Evolutionary conservation across 2,329 filamentous ascomycete genomes (phyloP).

Genomic region (Diaporthe citri): DNA sequence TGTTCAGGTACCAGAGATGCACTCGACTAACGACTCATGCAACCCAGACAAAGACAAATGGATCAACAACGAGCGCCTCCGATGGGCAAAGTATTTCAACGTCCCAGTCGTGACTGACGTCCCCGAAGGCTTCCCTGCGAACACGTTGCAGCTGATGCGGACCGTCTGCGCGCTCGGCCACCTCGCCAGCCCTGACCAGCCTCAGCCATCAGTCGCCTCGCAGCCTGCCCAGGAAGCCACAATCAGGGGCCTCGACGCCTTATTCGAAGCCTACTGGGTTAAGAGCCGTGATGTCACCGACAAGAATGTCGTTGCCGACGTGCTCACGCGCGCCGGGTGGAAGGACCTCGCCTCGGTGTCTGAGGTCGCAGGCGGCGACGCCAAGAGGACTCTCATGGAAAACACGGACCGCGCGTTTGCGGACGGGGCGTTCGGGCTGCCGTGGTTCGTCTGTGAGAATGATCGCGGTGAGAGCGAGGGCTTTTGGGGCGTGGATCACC

Average conservation of each 20-base stretch:
- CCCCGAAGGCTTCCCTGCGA: constrained; percentile 53
- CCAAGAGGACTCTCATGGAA: constrained; percentile 47
- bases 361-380: constrained; percentile 44
- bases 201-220: constrained; percentile 11
- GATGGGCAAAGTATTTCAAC: constrained; percentile 51
- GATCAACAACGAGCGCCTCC: constrained; percentile 51
- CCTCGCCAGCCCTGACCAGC: constrained; percentile 42
- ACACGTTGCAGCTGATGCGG: constrained; percentile 52
- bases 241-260: constrained; percentile 48
- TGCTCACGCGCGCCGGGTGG: constrained; percentile 45
- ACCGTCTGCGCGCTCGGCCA: constrained; percentile 47
- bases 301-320: constrained; percentile 46
- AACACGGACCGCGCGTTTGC: constrained; percentile 54
- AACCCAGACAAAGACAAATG: constrained; percentile 54
- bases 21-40: not conserved
- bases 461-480: constrained; percentile 48
- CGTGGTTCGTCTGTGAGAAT: constrained; percentile 54
- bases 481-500: constrained; percentile 56
- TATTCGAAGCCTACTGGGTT: constrained; percentile 52
- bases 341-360: constrained; percentile 47
- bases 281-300: constrained; percentile 46
- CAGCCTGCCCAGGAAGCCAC: constrained; percentile 40
- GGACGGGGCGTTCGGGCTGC: constrained; percentile 54
- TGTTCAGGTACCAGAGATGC: not conserved
- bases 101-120: constrained; percentile 50